Conservation (phyloP, 495 filamentous ascomycete species). For the Podospora pseudoanserina region DNA sequence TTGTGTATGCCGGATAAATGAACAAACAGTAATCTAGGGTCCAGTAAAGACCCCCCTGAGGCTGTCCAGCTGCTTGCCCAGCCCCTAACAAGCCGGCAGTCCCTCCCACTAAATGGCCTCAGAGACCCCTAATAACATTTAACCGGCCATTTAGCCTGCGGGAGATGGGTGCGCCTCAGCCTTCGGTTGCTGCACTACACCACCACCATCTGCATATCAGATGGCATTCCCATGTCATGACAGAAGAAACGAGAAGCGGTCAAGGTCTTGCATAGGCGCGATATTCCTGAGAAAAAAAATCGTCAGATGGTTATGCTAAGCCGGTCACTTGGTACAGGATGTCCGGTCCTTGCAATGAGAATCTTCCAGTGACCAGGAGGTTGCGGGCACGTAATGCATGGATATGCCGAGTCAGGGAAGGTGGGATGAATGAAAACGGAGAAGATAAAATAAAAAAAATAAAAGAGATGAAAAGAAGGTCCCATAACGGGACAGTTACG, state of each 20-base stretch:
- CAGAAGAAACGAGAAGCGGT: neutral
- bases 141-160: slow-evolving; percentile 27
- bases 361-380: neutral
- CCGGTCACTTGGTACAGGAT: neutral
- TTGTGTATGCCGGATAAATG: slow-evolving; percentile 1
- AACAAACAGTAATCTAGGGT: neutral
- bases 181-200: neutral
- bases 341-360: neutral
- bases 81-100: slow-evolving; percentile 12
- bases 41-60: neutral
- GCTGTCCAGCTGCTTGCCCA: slow-evolving; percentile 1
- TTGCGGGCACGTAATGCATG: neutral
- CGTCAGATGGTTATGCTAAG: neutral
- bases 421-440: neutral
- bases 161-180: slow-evolving; percentile 17
- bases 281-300: neutral
- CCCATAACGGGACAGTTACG: neutral
- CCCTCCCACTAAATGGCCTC: slow-evolving; percentile 4
- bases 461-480: neutral
- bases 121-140: slow-evolving; percentile 10
- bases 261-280: neutral
- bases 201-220: neutral
- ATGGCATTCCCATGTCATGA: neutral
- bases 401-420: neutral
- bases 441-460: slow-evolving; percentile 2